Evolutionary conservation across 495 filamentous ascomycete genomes (phyloP).

Genomic region (Physcia stellaris): DNA sequence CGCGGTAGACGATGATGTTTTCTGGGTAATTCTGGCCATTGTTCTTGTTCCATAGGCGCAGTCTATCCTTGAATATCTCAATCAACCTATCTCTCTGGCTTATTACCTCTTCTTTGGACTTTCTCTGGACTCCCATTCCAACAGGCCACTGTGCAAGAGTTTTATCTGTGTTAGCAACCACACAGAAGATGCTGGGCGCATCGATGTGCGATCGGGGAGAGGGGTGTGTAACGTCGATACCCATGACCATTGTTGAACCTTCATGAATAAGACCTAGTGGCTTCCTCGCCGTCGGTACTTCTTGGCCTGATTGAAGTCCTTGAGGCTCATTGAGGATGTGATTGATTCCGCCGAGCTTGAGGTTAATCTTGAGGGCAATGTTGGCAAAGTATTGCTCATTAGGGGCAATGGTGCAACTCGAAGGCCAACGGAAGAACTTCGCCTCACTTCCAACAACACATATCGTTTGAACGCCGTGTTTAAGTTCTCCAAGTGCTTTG

Average conservation of each 20-base stretch:
- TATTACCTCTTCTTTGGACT: constrained; percentile 45
- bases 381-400: constrained; percentile 70
- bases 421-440: too few species aligned
- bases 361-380: constrained; percentile 65
- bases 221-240: constrained; percentile 80
- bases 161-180: constrained; percentile 56
- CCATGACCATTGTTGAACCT: constrained; percentile 66
- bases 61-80: constrained; percentile 40
- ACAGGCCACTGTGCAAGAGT: constrained; percentile 61
- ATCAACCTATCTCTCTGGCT: constrained; percentile 33
- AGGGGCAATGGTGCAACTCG: constrained; percentile 15
- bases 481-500: constrained; percentile 53
- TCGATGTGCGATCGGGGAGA: constrained; percentile 46
- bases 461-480: constrained; percentile 49
- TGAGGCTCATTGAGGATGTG: constrained; percentile 39
- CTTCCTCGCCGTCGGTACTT: too few species aligned
- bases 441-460: constrained; percentile 42
- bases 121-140: constrained; percentile 38
- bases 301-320: too few species aligned
- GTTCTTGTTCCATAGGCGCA: constrained; percentile 40
- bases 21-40: constrained; percentile 48
- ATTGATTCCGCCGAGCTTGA: constrained; percentile 72
- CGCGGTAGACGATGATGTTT: constrained; percentile 75
- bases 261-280: constrained; percentile 43
- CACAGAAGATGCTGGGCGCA: constrained; percentile 56